Base-by-base conservation (phyloP, 2,329 filamentous ascomycete genomes). In the Daldinia eschscholtzii region DNA sequence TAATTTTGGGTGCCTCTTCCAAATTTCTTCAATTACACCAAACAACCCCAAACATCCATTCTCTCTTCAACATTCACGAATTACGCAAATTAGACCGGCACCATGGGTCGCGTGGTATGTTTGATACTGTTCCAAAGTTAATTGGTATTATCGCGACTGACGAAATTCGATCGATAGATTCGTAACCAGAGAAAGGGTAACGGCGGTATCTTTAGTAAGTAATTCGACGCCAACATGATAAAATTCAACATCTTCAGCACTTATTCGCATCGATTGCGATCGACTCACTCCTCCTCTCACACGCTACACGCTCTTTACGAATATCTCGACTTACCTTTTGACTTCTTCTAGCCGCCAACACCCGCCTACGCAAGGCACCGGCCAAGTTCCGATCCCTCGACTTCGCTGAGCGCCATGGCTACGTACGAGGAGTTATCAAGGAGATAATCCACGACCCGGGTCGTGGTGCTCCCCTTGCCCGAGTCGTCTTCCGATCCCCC, bases 361-460 rank as follows among this genome's bases (percentile, higher is more conserved):
- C 92, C 85, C 92, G 92, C 85, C 90, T 98, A 82, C 95, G 96
- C 88, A 98, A 98, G 91, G 90, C 91, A 74, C 92, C 93, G 75
- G 93, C 95, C 81, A 92, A 97, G 87, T 98, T 99, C 92, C 89
- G 96, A 85, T 93, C 89, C 79, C 93, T 98, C 89, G 96, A 99
- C 84, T 99, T 89, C 84, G 91, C 94, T 83, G 94, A 98, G 88
- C 91, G 93, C 83, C 95, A 98, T 90, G 96, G 96, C 80, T 99
- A 99, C 88, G 87, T 97, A 82, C 93, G 96, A 79, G 96, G 96
- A 86, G 90, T 98, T 76, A 94, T 99, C 83, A 97, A 96, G 91
- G 93, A 98, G 82, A 98, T 98, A 86, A 92, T 99, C 86, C 96
- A 99, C 91, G 96, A 99, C 86, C 90, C 94, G 80, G 96, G 96